Percentiles rank a stretch among this genome's conserved stretches.
Evolutionary conservation across 805 yeast genomes (phyloP).

Genomic region (Yarrowia bubula): DNA sequence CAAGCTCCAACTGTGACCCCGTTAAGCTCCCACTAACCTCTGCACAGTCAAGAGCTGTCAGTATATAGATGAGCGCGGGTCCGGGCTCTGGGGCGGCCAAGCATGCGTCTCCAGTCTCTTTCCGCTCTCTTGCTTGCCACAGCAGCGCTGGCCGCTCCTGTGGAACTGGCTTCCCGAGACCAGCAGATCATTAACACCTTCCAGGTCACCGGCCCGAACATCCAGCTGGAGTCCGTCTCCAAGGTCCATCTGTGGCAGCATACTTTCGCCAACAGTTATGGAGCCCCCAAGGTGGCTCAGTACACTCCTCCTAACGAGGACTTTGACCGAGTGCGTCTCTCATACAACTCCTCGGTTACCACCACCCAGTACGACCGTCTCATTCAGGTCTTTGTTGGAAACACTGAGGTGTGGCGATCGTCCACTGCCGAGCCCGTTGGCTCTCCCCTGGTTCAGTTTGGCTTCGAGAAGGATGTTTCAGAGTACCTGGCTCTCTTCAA

Average conservation of each 20-base stretch:
- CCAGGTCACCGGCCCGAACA: slow-evolving; percentile 16
- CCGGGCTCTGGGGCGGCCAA: too few species aligned
- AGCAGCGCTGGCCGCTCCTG: slow-evolving; percentile 23
- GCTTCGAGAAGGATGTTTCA: slow-evolving; percentile 65
- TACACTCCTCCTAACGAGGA: slow-evolving; percentile 38
- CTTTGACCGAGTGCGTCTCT: slow-evolving; percentile 42
- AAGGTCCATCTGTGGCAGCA: slow-evolving; percentile 11
- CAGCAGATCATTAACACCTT: slow-evolving; percentile 22
- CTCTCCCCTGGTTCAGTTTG: slow-evolving; percentile 37
- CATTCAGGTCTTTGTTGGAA: slow-evolving; percentile 44
- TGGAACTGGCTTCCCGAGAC: slow-evolving; percentile 7
- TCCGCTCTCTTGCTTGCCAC: slow-evolving; percentile 1
- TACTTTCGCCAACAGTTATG: slow-evolving; percentile 40
- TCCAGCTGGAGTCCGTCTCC: not conserved
- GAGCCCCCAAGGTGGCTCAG: slow-evolving; percentile 36
- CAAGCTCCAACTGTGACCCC: not conserved
- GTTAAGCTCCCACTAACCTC: slow-evolving; percentile 14
- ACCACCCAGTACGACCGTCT: slow-evolving; percentile 44
- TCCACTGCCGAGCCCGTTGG: slow-evolving; percentile 75
- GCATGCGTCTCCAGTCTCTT: not conserved
- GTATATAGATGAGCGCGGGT: not conserved
- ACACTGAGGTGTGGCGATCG: slow-evolving; percentile 75
- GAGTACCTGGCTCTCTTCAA: slow-evolving; percentile 52
- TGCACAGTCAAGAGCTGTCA: slow-evolving; percentile 4
- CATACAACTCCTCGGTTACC: slow-evolving; percentile 37